These are phyloP conservation scores for Primulina tabacum DNA, from an alignment of 257 asterid species.

Conservation along the genomic window DNA sequence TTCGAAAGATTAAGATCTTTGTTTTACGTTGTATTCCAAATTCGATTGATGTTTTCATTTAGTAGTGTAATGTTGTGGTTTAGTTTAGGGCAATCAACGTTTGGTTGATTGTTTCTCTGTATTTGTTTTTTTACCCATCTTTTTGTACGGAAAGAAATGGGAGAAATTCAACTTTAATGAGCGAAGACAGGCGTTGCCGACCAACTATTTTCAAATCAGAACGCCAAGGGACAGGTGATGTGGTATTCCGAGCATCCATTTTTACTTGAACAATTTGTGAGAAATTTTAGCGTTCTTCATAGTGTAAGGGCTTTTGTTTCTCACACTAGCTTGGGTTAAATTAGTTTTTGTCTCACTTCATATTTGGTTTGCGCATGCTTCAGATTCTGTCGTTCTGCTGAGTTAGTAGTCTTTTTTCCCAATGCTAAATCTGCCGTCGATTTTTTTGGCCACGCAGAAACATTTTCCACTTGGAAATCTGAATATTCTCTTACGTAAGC, in stretches of 20 bases:
- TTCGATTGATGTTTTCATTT: too few species aligned
- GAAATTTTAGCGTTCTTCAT: conserved; percentile 2
- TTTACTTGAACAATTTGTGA: conserved; percentile 10
- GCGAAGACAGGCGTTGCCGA: conserved; percentile 91
- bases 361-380: background rate
- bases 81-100: too few species aligned
- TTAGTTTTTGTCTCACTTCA: background rate
- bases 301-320: background rate
- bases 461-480: conserved; percentile 59
- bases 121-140: too few species aligned
- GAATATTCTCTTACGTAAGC: conserved; percentile 71
- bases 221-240: conserved; percentile 39
- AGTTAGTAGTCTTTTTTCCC: background rate
- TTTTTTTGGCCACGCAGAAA: conserved; percentile 39
- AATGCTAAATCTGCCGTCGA: background rate
- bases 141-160: conserved; percentile 53
- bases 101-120: too few species aligned
- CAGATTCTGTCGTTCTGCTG: background rate
- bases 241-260: conserved; percentile 38
- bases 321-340: background rate
- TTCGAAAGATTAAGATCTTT: too few species aligned
- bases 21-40: too few species aligned
- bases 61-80: too few species aligned
- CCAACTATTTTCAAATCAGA: conserved; percentile 82
- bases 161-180: conserved; percentile 81